Conservation (phyloP, 2,329 filamentous ascomycete species). For the Sordariomycetes sp. region DNA sequence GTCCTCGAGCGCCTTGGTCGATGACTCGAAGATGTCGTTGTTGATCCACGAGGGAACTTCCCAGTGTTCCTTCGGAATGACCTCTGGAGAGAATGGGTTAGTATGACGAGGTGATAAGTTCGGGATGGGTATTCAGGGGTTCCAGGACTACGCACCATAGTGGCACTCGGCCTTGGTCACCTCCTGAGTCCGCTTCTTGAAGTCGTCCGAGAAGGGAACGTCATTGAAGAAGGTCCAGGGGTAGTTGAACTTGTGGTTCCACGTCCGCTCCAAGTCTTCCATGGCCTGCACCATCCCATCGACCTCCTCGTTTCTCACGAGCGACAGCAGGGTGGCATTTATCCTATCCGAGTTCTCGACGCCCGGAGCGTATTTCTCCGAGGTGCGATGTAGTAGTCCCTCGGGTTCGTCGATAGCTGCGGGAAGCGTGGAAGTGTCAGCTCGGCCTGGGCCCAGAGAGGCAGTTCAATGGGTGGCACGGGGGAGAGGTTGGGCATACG, state of each 20-base stretch:
- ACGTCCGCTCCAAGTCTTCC: conserved; percentile 83
- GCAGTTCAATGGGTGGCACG: not conserved
- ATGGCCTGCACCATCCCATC: conserved; percentile 78
- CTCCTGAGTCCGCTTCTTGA: conserved; percentile 71
- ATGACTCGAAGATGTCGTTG: conserved; percentile 73
- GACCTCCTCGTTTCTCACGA: conserved; percentile 89
- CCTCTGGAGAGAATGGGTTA: conserved; percentile 37
- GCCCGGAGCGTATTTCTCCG: conserved; percentile 67
- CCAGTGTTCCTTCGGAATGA: conserved; percentile 95
- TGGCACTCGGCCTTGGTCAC: conserved; percentile 79
- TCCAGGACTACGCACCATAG: conserved; percentile 53
- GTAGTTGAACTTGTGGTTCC: conserved; percentile 99
- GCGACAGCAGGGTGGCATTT: conserved; percentile 82
- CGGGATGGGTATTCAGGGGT: not conserved
- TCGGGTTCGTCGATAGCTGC: conserved; percentile 75
- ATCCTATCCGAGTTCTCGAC: conserved; percentile 71
- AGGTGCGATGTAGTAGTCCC: conserved; percentile 62
- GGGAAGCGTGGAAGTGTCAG: conserved; percentile 7
- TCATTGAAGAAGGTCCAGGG: conserved; percentile 99
- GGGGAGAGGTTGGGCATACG: conserved; percentile 42
- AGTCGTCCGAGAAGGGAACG: conserved; percentile 83
- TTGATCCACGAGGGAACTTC: conserved; percentile 87
- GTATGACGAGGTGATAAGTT: not conserved
- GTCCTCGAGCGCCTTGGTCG: conserved; percentile 70
- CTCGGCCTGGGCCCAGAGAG: conserved; percentile 7